These are phyloP conservation scores for Candolleomyces aberdarensis DNA, from an alignment of 768 basidiomycete species.

Conservation along the genomic window DNA sequence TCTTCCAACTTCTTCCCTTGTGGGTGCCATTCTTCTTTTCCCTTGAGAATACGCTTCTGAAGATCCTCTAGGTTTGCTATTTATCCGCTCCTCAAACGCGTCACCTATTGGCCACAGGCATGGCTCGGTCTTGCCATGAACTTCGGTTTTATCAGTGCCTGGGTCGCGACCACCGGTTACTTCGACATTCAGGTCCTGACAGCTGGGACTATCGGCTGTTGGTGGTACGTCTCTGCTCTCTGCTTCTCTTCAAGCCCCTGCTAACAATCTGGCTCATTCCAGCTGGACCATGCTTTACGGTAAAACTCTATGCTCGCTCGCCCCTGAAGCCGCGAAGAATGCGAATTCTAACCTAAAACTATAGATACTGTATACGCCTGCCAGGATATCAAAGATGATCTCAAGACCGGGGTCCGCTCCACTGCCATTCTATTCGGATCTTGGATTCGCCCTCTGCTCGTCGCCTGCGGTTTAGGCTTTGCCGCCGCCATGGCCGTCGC, in stretches of 20 bases:
- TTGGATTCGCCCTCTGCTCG: conserved; percentile 55
- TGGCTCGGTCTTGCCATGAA: conserved; percentile 62
- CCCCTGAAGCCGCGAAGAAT: neutral
- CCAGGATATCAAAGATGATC: conserved; percentile 74
- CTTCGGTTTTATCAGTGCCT: conserved; percentile 48
- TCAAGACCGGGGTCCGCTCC: conserved; percentile 69
- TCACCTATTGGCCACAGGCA: conserved; percentile 60
- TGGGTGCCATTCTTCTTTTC: conserved; percentile 18
- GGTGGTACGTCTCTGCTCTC: conserved; percentile 35
- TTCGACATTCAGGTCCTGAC: conserved; percentile 30
- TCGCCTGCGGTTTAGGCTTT: conserved; percentile 50
- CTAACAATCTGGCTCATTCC: neutral
- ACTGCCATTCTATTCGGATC: conserved; percentile 71
- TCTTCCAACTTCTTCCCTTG: conserved; percentile 47
- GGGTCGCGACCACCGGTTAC: conserved; percentile 36
- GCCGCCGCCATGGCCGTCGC: conserved; percentile 46
- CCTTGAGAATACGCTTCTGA: neutral
- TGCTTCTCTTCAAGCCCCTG: neutral
- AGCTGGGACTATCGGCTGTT: conserved; percentile 37
- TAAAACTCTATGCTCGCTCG: conserved; percentile 9
- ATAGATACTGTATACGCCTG: conserved; percentile 73
- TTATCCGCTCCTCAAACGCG: conserved; percentile 54
- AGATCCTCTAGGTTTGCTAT: conserved; percentile 33
- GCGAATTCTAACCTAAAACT: neutral
- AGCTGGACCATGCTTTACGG: conserved; percentile 53